Percentiles rank a stretch among this genome's conserved stretches.
phyloP scores from a whole-genome alignment of 2,329 filamentous ascomycete species.

The Epichloe hybrida region DNA sequence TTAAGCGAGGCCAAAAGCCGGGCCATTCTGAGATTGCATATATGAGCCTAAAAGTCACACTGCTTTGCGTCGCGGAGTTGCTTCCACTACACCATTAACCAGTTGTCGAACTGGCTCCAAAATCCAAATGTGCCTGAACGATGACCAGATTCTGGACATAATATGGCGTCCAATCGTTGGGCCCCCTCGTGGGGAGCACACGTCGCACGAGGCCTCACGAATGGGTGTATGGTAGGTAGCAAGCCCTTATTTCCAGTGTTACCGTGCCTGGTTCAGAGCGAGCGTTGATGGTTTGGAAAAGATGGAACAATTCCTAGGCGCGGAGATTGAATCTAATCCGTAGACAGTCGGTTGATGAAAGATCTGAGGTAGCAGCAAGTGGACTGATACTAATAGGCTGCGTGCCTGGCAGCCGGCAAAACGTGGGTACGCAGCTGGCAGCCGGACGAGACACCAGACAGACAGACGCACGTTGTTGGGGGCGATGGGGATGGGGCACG shows the following conservation, averaged over 20 bases:
- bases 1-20: no score
- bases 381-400: not conserved
- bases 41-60: no score
- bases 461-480: no score
- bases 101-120: not conserved
- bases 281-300: not conserved
- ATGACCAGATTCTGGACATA: not conserved
- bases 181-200: not conserved
- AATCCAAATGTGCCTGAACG: not conserved
- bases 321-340: not conserved
- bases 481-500: no score
- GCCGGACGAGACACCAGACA: no score
- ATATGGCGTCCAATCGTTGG: constrained; percentile 1
- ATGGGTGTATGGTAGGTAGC: not conserved
- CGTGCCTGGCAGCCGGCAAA: not conserved
- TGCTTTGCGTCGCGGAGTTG: no score
- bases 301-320: not conserved
- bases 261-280: no score
- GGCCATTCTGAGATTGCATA: no score
- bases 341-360: not conserved
- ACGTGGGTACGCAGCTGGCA: no score
- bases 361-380: not conserved
- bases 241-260: no score
- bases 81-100: not conserved
- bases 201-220: not conserved